Percentiles rank a stretch among this genome's conserved stretches.
Conservation (phyloP, 305 asterid genomes). For the Stenogyne calaminthoides region DNA sequence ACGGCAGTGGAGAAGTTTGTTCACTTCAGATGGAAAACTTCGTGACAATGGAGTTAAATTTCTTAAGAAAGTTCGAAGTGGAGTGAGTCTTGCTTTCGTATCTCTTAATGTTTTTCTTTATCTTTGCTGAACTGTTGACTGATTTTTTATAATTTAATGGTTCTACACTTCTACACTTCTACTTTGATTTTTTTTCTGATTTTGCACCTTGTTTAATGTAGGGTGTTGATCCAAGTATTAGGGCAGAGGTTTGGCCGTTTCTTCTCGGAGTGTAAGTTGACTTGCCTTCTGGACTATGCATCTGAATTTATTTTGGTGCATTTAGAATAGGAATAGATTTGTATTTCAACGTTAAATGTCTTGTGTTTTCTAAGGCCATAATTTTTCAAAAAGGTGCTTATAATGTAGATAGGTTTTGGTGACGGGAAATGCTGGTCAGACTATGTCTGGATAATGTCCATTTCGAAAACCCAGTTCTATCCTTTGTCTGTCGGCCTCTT, state of each 20-base stretch:
- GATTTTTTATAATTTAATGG: not conserved
- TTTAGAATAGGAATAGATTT: not conserved
- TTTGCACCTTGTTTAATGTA: slow-evolving; percentile 40
- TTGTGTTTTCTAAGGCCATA: not conserved
- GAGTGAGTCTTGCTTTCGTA: slow-evolving; percentile 56
- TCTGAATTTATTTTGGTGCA: slow-evolving; percentile 7
- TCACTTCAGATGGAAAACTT: slow-evolving; percentile 82
- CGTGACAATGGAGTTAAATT: slow-evolving; percentile 80
- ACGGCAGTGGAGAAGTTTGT: slow-evolving; percentile 77
- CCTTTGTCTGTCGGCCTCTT: not conserved
- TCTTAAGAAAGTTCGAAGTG: slow-evolving; percentile 93
- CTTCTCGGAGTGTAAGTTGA: slow-evolving; percentile 96
- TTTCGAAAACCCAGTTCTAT: not conserved
- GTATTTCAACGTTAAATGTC: slow-evolving; percentile 1
- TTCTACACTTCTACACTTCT: no score
- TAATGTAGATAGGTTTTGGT: not conserved
- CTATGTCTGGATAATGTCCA: not conserved
- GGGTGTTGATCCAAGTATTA: slow-evolving; percentile 92
- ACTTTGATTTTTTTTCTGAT: slow-evolving; percentile 14
- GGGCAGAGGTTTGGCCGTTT: slow-evolving; percentile 95
- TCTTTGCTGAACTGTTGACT: slow-evolving; percentile 1
- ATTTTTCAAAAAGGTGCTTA: not conserved
- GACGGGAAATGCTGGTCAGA: slow-evolving; percentile 14
- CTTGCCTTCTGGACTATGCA: slow-evolving; percentile 26
- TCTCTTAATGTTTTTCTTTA: no score